These are phyloP conservation scores for Saitozyma sp. DNA, from an alignment of 768 basidiomycete species.

Conservation along the genomic window DNA sequence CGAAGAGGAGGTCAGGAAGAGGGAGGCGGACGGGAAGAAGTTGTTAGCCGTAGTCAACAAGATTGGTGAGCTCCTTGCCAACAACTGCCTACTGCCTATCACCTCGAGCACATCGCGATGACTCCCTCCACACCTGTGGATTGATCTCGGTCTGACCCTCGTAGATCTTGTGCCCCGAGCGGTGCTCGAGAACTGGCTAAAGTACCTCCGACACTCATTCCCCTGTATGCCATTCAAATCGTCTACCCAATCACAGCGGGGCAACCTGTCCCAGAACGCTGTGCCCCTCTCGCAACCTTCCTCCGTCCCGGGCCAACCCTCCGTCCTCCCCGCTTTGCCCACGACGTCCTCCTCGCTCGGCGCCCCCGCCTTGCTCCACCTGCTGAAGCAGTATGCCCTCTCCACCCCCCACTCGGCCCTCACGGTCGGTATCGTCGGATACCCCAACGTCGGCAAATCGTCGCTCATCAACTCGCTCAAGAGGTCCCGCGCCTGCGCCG, in stretches of 20 bases:
- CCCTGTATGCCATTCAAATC: conserved; percentile 91
- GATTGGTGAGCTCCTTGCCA: conserved; percentile 65
- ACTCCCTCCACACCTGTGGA: not conserved
- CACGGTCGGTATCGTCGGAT: conserved; percentile 53
- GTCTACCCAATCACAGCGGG: conserved; percentile 72
- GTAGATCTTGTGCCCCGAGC: conserved; percentile 83
- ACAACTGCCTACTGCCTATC: too few relatives aligned
- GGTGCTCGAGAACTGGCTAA: conserved; percentile 87
- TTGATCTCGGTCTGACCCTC: not conserved
- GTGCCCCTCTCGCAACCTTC: conserved; percentile 34
- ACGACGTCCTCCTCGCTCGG: conserved; percentile 51
- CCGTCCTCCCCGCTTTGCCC: conserved; percentile 33
- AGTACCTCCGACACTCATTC: conserved; percentile 84
- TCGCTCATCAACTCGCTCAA: conserved; percentile 54
- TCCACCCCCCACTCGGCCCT: conserved; percentile 51
- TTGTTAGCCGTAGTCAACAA: conserved; percentile 95
- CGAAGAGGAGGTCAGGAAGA: conserved; percentile 85
- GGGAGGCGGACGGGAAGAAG: conserved; percentile 85
- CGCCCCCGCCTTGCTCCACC: conserved; percentile 64
- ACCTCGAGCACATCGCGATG: not conserved
- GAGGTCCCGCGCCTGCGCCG: conserved; percentile 63
- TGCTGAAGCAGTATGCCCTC: conserved; percentile 64
- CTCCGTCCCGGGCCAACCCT: conserved; percentile 33
- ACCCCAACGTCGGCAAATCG: conserved; percentile 54
- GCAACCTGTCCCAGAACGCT: conserved; percentile 65